Evolutionary conservation across 176 grass and related monocot species (phyloP).

Genomic region (Eleusine coracana): DNA sequence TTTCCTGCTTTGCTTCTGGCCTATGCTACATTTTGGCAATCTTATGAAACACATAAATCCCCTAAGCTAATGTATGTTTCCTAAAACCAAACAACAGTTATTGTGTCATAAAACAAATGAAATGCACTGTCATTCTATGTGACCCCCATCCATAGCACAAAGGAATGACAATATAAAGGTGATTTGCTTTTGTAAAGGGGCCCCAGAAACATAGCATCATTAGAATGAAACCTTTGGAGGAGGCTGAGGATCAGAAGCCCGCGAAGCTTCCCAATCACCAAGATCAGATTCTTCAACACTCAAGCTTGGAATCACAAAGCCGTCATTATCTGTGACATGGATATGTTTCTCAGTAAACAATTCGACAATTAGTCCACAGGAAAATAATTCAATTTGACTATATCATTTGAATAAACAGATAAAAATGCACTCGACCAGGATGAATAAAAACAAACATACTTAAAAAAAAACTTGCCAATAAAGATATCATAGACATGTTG

Average conservation of each 20-base stretch:
- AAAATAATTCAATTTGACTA: neutral
- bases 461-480: neutral
- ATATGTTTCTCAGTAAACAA: conserved; percentile 7
- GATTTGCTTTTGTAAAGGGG: conserved; percentile 15
- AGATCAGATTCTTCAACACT: conserved; percentile 63
- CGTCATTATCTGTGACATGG: conserved; percentile 80
- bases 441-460: neutral
- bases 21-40: neutral
- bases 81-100: neutral
- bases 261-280: conserved; percentile 62
- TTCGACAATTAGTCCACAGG: neutral
- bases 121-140: conserved; percentile 1
- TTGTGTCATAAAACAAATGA: neutral
- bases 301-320: conserved; percentile 90
- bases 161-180: conserved; percentile 12
- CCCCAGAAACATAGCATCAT: conserved; percentile 16
- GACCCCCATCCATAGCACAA: neutral
- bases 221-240: conserved; percentile 55
- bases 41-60: neutral
- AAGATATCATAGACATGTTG: neutral
- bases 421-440: neutral
- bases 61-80: conserved; percentile 19
- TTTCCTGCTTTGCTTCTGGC: conserved; percentile 14
- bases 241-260: conserved; percentile 56
- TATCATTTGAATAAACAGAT: neutral